phyloP scores from a whole-genome alignment of 306 rosid species.

The Quercus aquifolioides region DNA sequence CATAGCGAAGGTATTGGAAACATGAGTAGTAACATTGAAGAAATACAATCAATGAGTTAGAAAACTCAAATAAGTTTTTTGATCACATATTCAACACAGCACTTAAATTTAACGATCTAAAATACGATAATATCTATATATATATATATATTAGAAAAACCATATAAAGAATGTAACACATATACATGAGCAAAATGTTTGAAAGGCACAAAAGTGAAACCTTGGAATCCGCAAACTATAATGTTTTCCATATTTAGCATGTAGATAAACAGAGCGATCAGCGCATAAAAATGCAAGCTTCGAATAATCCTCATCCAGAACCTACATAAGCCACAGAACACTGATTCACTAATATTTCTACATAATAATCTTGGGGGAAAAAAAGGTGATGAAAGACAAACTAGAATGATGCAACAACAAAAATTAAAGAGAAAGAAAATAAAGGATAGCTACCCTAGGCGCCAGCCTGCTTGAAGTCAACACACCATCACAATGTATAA shows the following conservation, averaged over 20 bases:
- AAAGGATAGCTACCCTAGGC: no score
- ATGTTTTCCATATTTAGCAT: constrained; percentile 96
- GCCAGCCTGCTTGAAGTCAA: no score
- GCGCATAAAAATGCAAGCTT: constrained; percentile 93
- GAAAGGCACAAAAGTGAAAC: constrained; percentile 31
- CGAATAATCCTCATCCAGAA: constrained; percentile 80
- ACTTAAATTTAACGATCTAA: neutral
- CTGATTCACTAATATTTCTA: constrained; percentile 7
- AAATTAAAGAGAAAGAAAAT: no score
- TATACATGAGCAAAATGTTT: neutral
- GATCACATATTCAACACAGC: neutral
- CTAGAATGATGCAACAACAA: no score
- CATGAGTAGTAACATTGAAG: neutral
- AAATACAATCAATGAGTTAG: neutral
- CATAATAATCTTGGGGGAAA: no score
- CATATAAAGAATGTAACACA: neutral
- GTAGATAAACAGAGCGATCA: constrained; percentile 73
- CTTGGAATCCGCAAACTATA: constrained; percentile 85
- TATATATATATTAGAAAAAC: neutral
- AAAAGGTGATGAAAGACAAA: no score
- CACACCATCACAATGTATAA: neutral
- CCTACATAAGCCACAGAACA: constrained; percentile 40
- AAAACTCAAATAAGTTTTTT: neutral
- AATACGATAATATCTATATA: no score
- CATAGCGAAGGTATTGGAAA: neutral